Base-by-base conservation (phyloP, 148 eudicot species). In the Spergularia marina region DNA sequence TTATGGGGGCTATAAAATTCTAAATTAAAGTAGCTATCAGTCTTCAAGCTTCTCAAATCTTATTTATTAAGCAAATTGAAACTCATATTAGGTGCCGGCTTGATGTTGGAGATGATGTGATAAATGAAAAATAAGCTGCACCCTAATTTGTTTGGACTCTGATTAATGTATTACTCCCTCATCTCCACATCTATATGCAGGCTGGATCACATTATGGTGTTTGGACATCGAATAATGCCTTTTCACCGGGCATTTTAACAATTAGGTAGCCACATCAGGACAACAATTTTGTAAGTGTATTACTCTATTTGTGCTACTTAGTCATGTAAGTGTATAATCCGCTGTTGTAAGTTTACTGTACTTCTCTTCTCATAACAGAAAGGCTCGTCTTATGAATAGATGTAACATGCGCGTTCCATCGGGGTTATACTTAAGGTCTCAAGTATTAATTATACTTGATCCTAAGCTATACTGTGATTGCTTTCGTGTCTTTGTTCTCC, bases 181-280 rank as follows among this genome's bases (percentile, higher is more conserved):
- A 55, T 51, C 52, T 63, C 65, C 30, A 10, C 30, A 23, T 54
- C 58, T 66, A 30, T 68, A 18, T 79, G 82, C 74, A 74, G 63
- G 74, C 21, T 55, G 82, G 70, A 68, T 54, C 39, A 34, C 39
- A 2, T 10, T 65, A 39, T 6, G 39, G 56, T 54, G 44, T 74
- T 25, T 34, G 65, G 71, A 65, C 34, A 41, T 54, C 18, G 54
- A 44, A 41, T 44, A 63, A 56, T 36, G 61, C 72, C 61, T 52
- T 60, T 71, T 36, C 62, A 16, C 51, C 51, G 51, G 44, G 21
- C 53, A 40, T 53, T 67, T 39, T 68, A 67, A 49, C 68, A 39
- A 12, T 47, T 34, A 55, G 78, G n/a, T 21, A 36, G 67, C 16
- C 1, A 18, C 20, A 17, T 44, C 49, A 40, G 34, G 63, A 56